A percentile compares a stretch with the other conserved stretches of the same genome.
phyloP scores from a whole-genome alignment of 1,139 yeast genomes.

The Kodamaea suecica region DNA sequence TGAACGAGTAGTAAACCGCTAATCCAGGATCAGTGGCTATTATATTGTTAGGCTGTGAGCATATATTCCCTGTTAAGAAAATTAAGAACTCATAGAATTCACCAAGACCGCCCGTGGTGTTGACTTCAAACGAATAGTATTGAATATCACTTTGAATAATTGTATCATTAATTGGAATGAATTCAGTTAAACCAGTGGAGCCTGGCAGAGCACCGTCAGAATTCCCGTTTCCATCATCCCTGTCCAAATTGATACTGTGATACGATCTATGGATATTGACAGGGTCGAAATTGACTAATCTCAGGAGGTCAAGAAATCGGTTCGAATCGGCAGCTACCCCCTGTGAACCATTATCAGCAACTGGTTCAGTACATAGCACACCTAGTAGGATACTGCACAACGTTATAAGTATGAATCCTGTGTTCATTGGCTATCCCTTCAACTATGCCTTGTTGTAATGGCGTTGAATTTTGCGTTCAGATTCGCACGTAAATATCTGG shows the following conservation, averaged over 20 bases:
- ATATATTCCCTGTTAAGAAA: constrained; percentile 59
- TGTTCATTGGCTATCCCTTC: too few species aligned
- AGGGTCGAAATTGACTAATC: constrained; percentile 1
- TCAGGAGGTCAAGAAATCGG: too few species aligned
- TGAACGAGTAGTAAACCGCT: constrained; percentile 50
- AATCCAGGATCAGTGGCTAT: constrained; percentile 34
- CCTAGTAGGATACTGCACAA: too few species aligned
- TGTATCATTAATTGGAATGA: constrained; percentile 40
- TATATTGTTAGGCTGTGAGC: constrained; percentile 43
- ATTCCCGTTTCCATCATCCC: neutral
- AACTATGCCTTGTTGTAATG: too few species aligned
- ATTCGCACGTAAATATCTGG: too few species aligned
- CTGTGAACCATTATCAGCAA: too few species aligned
- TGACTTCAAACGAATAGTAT: constrained; percentile 44
- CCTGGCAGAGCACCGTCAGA: neutral
- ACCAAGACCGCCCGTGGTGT: constrained; percentile 45
- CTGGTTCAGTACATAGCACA: too few species aligned
- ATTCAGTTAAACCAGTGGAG: constrained; percentile 39
- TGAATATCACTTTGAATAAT: constrained; percentile 41
- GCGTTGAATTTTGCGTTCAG: too few species aligned
- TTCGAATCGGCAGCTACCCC: too few species aligned
- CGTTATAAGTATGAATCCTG: too few species aligned
- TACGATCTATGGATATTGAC: neutral
- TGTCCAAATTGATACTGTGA: too few species aligned
- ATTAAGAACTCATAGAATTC: constrained; percentile 51